phyloP scores from a whole-genome alignment of 805 yeast genomes.

The Zygosaccharomyces bisporus region DNA sequence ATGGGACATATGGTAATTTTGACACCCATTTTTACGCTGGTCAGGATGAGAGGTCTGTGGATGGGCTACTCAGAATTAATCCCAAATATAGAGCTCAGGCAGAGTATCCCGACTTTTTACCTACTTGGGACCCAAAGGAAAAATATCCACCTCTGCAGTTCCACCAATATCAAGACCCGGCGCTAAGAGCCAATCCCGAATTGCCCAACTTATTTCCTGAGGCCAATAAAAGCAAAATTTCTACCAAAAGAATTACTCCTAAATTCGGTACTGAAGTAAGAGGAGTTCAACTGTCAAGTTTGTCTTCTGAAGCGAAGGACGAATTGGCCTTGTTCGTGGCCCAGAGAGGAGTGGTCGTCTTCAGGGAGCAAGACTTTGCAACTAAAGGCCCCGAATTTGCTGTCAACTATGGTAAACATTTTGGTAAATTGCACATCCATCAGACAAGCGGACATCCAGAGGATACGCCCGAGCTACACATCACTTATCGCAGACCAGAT shows the following conservation, averaged over 20 bases:
- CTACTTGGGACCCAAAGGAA: constrained; percentile 28
- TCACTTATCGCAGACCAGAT: constrained; percentile 49
- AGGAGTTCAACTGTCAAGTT: constrained; percentile 55
- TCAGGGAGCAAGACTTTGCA: constrained; percentile 62
- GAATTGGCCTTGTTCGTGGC: constrained; percentile 66
- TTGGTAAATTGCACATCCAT: constrained; percentile 67
- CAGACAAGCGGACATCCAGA: constrained; percentile 68
- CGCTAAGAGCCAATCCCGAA: constrained; percentile 13
- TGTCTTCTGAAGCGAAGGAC: constrained; percentile 53
- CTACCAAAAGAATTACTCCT: constrained; percentile 49
- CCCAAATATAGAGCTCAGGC: constrained; percentile 21
- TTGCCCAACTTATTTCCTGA: constrained; percentile 21
- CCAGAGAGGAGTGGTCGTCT: constrained; percentile 62
- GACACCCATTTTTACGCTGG: constrained; percentile 26
- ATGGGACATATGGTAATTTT: constrained; percentile 31
- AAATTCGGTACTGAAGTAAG: constrained; percentile 61
- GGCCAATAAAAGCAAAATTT: background rate
- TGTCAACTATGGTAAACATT: constrained; percentile 53
- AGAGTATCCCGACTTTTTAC: constrained; percentile 31
- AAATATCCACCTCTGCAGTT: constrained; percentile 16
- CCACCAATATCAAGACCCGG: constrained; percentile 15
- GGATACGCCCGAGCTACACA: constrained; percentile 55
- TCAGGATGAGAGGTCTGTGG: constrained; percentile 31
- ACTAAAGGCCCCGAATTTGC: constrained; percentile 45
- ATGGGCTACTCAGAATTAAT: constrained; percentile 27